These are phyloP conservation scores for Zygotorulaspora sp. DNA, from an alignment of 805 yeast species.

Conservation along the genomic window DNA sequence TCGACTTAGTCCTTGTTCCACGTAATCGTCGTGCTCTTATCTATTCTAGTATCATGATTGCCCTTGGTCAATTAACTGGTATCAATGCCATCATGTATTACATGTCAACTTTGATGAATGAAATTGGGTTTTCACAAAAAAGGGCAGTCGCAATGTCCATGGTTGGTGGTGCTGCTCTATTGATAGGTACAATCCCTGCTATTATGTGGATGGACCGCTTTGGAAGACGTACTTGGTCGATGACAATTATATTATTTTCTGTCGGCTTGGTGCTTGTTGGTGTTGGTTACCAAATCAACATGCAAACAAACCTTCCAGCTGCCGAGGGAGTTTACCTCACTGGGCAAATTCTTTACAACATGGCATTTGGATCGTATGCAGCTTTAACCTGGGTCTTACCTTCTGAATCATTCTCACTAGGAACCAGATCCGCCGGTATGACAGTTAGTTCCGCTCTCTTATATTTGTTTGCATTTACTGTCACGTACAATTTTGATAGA, in stretches of 20 bases:
- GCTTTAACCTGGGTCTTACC: conserved; percentile 68
- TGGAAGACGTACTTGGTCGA: conserved; percentile 59
- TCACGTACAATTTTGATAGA: conserved; percentile 54
- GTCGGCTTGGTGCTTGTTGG: conserved; percentile 59
- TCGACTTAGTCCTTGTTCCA: conserved; percentile 50
- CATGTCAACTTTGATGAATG: conserved; percentile 52
- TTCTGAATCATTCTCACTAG: conserved; percentile 56
- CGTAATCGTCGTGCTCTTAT: conserved; percentile 59
- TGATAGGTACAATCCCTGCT: conserved; percentile 64
- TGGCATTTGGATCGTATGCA: conserved; percentile 62
- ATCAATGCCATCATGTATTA: conserved; percentile 63
- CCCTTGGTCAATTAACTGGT: conserved; percentile 63
- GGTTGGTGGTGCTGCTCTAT: conserved; percentile 61
- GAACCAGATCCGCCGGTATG: conserved; percentile 62
- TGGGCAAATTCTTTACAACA: conserved; percentile 60
- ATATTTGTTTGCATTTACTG: conserved; percentile 42
- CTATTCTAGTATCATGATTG: conserved; percentile 53
- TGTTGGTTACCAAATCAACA: conserved; percentile 46
- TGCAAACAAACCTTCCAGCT: conserved; percentile 39
- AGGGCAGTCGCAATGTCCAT: conserved; percentile 60
- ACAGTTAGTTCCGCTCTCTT: conserved; percentile 52
- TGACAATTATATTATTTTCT: conserved; percentile 53
- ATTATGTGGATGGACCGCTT: conserved; percentile 52
- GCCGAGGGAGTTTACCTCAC: conserved; percentile 58
- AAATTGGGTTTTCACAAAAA: conserved; percentile 50